Base-by-base conservation (phyloP, 495 filamentous ascomycete species). In the Penicillium cataractarum region DNA sequence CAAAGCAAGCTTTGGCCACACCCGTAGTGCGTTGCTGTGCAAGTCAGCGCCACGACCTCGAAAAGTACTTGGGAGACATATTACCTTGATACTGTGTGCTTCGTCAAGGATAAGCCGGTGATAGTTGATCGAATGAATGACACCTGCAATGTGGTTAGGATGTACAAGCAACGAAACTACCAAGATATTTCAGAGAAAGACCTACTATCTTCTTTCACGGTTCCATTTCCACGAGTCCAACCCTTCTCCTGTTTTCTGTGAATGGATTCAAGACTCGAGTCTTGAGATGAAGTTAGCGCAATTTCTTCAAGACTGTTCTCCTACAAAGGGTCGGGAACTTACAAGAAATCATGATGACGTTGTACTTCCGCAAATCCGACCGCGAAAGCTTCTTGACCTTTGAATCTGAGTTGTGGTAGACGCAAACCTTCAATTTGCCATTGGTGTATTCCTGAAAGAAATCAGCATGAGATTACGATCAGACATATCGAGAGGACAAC, bases 331-430 rank as follows among this genome's bases (percentile, higher is more conserved):
- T 9, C n/a, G 19, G 33, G 5, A 27, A 49, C 75, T 26, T 66
- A 81, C 79, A 96, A 17, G 94, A 97, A 73, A 97, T 95, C 86
- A 98, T 90, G 69, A 98, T 92, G 8, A 99, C 92, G 76, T 99
- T 85, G 70, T 89, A 94, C 59, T 87, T 85, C 71, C 87, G 89
- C 32, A 97, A 77, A 29, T 93, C 91, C 58, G 89, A 87, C 24
- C 84, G 71, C 6, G 81, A 84, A 44, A 95, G 79, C 44, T 85
- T 85, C 77, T 96, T 97, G 37, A 90, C 82, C 75, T 92, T 91
- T 12, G 86, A 63, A 64, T 97, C 96, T 6, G 92, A 89, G 39
- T 92, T 92, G 61, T 99, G 95, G 67, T 90, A 91, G 40, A 97
- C 87, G 37, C 97, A 82, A 1, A 96, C 94, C 59, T 92, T 94